Conservation (phyloP, 495 filamentous ascomycete species). For the Penicillium canariense region DNA sequence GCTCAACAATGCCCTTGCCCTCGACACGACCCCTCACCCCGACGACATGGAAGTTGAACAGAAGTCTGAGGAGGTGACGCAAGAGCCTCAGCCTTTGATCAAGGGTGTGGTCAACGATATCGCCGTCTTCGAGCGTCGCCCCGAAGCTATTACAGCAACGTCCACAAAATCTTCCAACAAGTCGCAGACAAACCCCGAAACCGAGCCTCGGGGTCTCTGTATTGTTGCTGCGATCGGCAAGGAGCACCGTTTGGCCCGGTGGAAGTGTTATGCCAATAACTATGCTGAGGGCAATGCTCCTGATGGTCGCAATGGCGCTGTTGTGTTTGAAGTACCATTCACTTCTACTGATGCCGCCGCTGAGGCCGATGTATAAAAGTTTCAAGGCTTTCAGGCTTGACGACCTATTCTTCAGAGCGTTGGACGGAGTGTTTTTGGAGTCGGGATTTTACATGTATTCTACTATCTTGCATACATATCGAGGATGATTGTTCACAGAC, state of each 20-base stretch:
- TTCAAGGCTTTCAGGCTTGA: constrained; percentile 4
- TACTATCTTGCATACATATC: constrained; percentile 13
- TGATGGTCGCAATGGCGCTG: constrained; percentile 70
- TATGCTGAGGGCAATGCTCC: constrained; percentile 43
- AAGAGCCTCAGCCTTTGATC: constrained; percentile 39
- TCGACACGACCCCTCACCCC: constrained; percentile 20
- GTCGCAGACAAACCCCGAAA: constrained; percentile 55
- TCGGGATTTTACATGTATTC: constrained; percentile 13
- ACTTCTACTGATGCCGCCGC: constrained; percentile 16
- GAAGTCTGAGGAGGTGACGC: constrained; percentile 9
- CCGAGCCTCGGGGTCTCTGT: constrained; percentile 61
- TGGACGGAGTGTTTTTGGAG: constrained; percentile 6
- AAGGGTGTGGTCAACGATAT: constrained; percentile 85
- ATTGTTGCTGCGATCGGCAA: constrained; percentile 82
- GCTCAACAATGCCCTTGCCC: constrained; percentile 34
- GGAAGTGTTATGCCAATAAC: constrained; percentile 54
- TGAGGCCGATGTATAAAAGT: constrained; percentile 30
- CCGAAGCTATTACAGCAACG: constrained; percentile 30
- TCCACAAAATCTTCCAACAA: constrained; percentile 29
- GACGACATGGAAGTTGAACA: constrained; percentile 27
- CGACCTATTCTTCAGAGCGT: constrained; percentile 7
- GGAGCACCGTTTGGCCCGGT: constrained; percentile 78
- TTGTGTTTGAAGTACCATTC: constrained; percentile 75
- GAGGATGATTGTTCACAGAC: neutral
- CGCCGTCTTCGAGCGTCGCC: constrained; percentile 67